phyloP scores from a whole-genome alignment of 73 alveolate species.

The Tetrahymena thermophila region DNA sequence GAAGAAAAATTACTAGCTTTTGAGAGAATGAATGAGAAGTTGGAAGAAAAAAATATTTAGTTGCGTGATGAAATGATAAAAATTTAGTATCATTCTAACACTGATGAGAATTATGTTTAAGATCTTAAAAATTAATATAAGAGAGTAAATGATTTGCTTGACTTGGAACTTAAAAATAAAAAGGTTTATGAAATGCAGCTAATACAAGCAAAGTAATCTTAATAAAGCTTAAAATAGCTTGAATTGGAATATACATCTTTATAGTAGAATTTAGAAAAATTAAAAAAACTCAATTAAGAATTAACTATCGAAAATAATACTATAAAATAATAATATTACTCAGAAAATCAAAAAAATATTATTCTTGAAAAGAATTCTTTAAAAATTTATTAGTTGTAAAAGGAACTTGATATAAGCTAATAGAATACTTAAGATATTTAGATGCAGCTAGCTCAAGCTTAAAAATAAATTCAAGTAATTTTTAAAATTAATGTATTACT shows the following conservation, averaged over 20 bases:
- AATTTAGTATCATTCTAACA: neutral
- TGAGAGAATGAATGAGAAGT: neutral
- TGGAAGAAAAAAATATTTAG: neutral
- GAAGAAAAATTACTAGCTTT: neutral
- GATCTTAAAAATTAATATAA: neutral
- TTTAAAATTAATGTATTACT: neutral
- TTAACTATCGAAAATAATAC: neutral
- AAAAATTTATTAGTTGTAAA: neutral
- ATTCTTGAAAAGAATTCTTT: neutral
- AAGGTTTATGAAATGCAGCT: neutral
- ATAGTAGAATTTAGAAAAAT: neutral
- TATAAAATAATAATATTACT: neutral
- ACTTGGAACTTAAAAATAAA: neutral
- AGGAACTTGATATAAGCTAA: neutral
- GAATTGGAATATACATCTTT: neutral
- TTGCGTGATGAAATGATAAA: neutral
- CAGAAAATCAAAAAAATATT: neutral
- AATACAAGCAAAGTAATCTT: neutral
- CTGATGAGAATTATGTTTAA: neutral
- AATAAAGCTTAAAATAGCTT: neutral
- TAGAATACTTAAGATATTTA: neutral
- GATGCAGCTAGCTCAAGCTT: neutral
- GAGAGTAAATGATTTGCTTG: neutral
- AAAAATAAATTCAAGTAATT: neutral
- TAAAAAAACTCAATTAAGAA: neutral